Percentiles rank a stretch among this genome's conserved stretches.
phyloP scores from a whole-genome alignment of 2,329 filamentous ascomycete genomes.

The Penicillium sp. region DNA sequence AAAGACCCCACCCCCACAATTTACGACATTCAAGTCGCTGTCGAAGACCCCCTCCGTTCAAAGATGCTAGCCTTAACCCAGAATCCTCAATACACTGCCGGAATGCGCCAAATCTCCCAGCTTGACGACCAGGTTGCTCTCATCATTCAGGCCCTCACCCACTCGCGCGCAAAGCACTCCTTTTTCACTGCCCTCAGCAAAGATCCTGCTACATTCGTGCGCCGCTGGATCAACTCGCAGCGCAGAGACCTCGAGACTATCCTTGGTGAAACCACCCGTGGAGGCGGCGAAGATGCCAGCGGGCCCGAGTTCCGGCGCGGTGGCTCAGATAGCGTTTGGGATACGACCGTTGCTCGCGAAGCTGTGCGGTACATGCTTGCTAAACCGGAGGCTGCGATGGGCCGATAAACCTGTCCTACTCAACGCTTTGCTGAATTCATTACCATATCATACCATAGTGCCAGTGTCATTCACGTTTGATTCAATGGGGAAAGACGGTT shows the following conservation, averaged over 20 bases:
- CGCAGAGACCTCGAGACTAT: conserved; percentile 88
- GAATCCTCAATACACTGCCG: conserved; percentile 71
- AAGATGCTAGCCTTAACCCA: conserved; percentile 69
- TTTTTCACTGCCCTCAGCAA: conserved; percentile 81
- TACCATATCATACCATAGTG: neutral
- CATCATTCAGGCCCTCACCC: conserved; percentile 78
- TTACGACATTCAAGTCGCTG: conserved; percentile 84
- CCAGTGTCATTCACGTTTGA: neutral
- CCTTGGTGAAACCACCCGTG: conserved; percentile 75
- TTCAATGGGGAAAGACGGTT: conserved; percentile 1
- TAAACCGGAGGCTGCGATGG: conserved; percentile 45
- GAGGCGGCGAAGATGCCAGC: conserved; percentile 59
- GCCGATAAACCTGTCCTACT: conserved; percentile 21
- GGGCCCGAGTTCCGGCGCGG: conserved; percentile 52
- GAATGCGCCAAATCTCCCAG: conserved; percentile 74
- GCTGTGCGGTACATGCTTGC: conserved; percentile 66
- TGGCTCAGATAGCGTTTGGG: conserved; percentile 67
- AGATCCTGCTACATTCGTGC: conserved; percentile 83
- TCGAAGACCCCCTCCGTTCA: conserved; percentile 79
- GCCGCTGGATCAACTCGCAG: conserved; percentile 88
- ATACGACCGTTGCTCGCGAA: conserved; percentile 64
- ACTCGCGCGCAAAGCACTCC: conserved; percentile 86
- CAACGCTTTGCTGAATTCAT: neutral
- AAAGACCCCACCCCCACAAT: conserved; percentile 76
- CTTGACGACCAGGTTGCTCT: conserved; percentile 87